Conservation (phyloP, 805 yeast species). For the Spathaspora girioi region DNA sequence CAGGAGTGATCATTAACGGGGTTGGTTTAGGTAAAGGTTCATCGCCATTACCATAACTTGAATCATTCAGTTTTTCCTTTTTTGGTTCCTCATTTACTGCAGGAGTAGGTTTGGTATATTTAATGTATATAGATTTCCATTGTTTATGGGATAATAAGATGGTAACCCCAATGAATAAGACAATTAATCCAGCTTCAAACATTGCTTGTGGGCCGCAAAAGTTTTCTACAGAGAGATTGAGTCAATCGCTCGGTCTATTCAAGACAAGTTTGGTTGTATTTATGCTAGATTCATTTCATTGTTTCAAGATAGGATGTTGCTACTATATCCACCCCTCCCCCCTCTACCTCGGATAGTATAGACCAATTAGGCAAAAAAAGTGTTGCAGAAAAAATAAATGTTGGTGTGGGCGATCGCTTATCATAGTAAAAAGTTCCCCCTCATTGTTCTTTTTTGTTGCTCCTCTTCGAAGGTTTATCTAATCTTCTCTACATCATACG, state of each 20-base stretch:
- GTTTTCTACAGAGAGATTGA: neutral
- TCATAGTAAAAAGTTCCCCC: neutral
- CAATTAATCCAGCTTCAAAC: conserved; percentile 7
- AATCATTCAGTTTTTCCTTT: neutral
- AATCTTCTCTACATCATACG: neutral
- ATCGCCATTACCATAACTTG: conserved; percentile 3
- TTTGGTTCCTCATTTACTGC: neutral
- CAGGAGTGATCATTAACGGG: conserved; percentile 63
- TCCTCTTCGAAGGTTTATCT: neutral
- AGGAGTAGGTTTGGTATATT: neutral
- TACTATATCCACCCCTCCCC: neutral
- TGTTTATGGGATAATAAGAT: conserved; percentile 15
- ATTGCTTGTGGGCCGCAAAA: neutral
- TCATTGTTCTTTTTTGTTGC: neutral
- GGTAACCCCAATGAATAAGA: conserved; percentile 10
- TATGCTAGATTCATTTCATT: neutral
- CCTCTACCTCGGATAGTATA: neutral
- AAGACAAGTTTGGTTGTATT: neutral
- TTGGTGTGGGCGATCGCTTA: too few species aligned
- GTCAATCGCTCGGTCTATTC: too few species aligned
- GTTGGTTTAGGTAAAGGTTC: conserved; percentile 43
- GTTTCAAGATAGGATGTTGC: neutral
- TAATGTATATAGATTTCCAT: neutral
- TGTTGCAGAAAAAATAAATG: neutral
- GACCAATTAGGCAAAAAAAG: neutral